Evolutionary conservation across 2,329 filamentous ascomycete genomes (phyloP), one percentile per base, ranked within the genome.

Genomic region (Ophiostoma ips): DNA sequence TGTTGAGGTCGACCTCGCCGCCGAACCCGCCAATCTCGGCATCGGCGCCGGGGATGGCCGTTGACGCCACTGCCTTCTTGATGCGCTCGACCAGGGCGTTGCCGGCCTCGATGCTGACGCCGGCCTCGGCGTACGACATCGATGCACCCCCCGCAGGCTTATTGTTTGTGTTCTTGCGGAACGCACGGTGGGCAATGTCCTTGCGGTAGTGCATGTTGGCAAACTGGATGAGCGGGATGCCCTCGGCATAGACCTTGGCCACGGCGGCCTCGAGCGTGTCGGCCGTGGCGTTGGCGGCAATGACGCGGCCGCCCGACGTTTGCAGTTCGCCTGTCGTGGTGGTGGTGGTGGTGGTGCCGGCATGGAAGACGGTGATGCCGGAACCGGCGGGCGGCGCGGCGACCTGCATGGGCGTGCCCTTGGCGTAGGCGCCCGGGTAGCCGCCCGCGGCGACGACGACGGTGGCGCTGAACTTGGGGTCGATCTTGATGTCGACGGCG

Each of bases 11-110:
- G 53, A 94, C 81, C 56, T 87, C 80, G 31, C 92, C 92, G 46
- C 92, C 92, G 59, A 98, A 98, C 2, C 92, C 92, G 52, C 92
- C 92, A 60, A 98, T 95, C 61, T 90, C 80, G 50, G 89, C 89
- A 64, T 95, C 87, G 1, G 92, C 87, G 43, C 92, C 92, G 13
- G 88, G 79, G 16, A 89, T 80, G 59, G 77, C 79, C 21, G 92
- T 98, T 41, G 85, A 84, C 28, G 79, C 77, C n/a, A 96, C 90
- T 6, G 84, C 85, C 55, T 79, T 76, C 69, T 94, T 95, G 73
- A 98, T 98, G 57, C 83, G 81, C 62, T 89, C 78, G 43, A 98
- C 90, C 43, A 98, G 84, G 55, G 86, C 78, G 63, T 98, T 98
- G 24, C 92, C 92, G 7, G 87, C 86, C 56, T 95, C 87, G 55